Evolutionary conservation across 257 asterid genomes (phyloP).

Genomic region (Euphrasia confusa): DNA sequence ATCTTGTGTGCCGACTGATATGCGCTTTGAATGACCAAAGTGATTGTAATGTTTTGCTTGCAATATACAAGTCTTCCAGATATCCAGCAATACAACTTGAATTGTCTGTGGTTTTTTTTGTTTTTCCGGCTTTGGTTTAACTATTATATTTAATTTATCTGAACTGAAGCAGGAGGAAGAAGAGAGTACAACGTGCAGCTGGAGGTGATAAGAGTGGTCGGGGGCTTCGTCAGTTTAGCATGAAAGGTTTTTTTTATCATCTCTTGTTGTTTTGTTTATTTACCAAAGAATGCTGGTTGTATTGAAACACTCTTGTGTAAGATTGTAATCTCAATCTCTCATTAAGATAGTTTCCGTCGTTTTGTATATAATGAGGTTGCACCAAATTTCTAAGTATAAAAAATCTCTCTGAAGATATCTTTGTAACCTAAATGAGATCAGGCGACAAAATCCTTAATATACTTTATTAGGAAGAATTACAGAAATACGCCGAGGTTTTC

Average conservation of each 20-base stretch:
- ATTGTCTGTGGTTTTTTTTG: constrained; percentile 4
- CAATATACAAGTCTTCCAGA: constrained; percentile 2
- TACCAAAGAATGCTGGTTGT: not conserved
- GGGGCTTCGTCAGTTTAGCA: constrained; percentile 99
- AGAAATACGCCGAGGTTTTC: not conserved
- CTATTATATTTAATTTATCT: constrained; percentile 21
- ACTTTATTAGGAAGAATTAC: not conserved
- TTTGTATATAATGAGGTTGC: constrained; percentile 8
- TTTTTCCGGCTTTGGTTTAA: constrained; percentile 13
- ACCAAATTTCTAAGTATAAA: constrained; percentile 11
- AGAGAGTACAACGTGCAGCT: constrained; percentile 91
- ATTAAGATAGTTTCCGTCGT: not conserved
- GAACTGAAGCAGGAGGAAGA: constrained; percentile 73
- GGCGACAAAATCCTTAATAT: not conserved
- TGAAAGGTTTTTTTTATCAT: constrained; percentile 61
- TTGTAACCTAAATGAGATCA: not conserved
- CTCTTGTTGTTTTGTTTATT: constrained; percentile 12
- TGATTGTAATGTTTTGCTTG: constrained; percentile 1
- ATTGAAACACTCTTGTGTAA: constrained; percentile 15
- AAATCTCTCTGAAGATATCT: constrained; percentile 11
- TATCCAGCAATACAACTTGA: not conserved
- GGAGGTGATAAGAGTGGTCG: constrained; percentile 94
- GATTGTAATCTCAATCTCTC: not conserved
- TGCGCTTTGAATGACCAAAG: not conserved
- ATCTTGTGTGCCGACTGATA: not conserved